These are phyloP conservation scores for Cymbopogon citratus DNA, from an alignment of 176 grass and related monocot species.

Conservation along the genomic window DNA sequence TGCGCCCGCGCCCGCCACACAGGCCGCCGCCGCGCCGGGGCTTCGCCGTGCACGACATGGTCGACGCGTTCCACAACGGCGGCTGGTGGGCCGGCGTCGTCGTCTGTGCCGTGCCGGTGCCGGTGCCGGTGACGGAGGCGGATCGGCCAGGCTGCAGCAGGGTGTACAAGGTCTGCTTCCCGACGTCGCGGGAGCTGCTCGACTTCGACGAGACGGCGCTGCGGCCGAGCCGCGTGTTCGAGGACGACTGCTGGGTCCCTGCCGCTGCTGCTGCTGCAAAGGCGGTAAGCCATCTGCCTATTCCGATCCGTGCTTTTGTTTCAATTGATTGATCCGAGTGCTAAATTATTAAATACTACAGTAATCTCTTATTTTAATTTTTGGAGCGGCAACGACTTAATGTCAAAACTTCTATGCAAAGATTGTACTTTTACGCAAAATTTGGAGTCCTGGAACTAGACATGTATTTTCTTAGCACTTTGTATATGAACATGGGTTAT, in stretches of 20 bases:
- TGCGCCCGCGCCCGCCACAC: conserved; percentile 19
- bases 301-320: neutral
- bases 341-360: too few relatives aligned
- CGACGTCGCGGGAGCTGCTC: conserved; percentile 46
- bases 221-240: conserved; percentile 40
- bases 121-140: neutral
- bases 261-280: conserved; percentile 26
- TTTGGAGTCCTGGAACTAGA: neutral
- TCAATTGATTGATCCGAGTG: neutral
- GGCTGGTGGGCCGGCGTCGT: conserved; percentile 69
- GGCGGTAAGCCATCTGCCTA: neutral
- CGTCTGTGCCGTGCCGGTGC: neutral
- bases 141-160: too few relatives aligned
- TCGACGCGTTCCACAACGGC: conserved; percentile 60
- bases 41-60: conserved; percentile 39
- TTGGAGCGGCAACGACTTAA: neutral
- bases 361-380: neutral
- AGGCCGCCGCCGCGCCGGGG: neutral
- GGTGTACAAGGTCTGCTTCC: conserved; percentile 57
- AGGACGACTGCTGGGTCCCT: conserved; percentile 30
- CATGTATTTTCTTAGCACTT: neutral
- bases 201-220: conserved; percentile 40
- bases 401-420: neutral
- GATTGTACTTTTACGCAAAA: neutral
- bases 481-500: neutral